Base-by-base conservation (phyloP, 805 yeast species). In the Candida ponderosae region DNA sequence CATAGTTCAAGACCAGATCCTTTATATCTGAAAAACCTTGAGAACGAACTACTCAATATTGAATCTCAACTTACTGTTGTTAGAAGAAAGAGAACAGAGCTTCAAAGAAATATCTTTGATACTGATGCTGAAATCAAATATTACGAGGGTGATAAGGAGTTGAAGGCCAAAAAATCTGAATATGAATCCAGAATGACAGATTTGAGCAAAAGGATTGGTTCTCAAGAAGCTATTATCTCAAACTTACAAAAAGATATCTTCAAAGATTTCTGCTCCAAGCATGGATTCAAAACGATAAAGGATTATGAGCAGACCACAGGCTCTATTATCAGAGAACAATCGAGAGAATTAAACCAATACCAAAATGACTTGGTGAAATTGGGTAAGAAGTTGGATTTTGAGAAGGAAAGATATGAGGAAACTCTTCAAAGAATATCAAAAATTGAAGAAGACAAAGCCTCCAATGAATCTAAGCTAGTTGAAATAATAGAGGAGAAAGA, bases 281-380 rank as follows among this genome's bases (percentile, higher is more conserved):
- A 79, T 36, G 76, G 76, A 0, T 75, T 86, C 47, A 54, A 60
- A 7, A 58, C 57, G 42, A 75, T 87, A 29, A 65, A 69, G 33
- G 87, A 81, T 26, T 88, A 82, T 53, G 96, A 88, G 54, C 64
- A 63, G 32, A 64, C 74, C 11, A 83, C 80, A 38, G 89, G 90
- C 6, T 63, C 74, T 5, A 58, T 71, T 4, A 50, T 73, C 35
- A 65, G 83, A 50, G 66, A 66, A 24, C 74, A 75, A 36, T 66
- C 79, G 2, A 76, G 74, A 41, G 86, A 81, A 50, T 64, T 78
- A 32, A 67, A 82, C 1, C 76, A 76, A 43, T 72, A 73, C 40
- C 63, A 74, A 30, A 77, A 76, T 41, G 82, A 83, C 38, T 70
- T 81, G 15, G 59, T 79, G 14, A 70, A 75, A 7, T 57, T 85